Evolutionary conservation across 1,139 yeast genomes (phyloP), one percentile per base, ranked within the genome.

Genomic region (Entelexis sorbosivorans): DNA sequence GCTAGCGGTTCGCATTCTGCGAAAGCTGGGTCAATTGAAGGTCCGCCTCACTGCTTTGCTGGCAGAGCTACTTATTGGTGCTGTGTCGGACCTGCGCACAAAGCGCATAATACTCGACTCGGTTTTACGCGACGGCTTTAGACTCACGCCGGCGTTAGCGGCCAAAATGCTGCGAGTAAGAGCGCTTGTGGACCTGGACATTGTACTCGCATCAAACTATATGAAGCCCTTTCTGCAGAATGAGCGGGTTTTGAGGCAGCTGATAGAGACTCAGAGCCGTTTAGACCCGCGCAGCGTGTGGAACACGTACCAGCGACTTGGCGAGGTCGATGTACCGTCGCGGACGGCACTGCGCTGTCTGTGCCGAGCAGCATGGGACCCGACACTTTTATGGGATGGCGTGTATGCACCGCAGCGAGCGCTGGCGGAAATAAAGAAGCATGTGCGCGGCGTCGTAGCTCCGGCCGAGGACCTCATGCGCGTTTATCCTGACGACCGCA

Each of bases 381-480:
- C 58, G 11, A 22, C 45, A 3, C 43, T 64, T 7, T 33, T 66
- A 16, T 79, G 84, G 83, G 76, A 69, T 5, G 68, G 68, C 1
- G 56, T 74, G 33, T 74, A 66, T 53, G 84, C 88, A 0, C 71
- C 82, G 1, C 86, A 81, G 57, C 69, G 79, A 16, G 81, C 84
- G 0, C 72, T 79, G 7, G 73, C 70, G 40, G 85, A 81, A 61
- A 78, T 81, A 64, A 73, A 75, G 53, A 63, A 48, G 52, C 64
- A 67, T 60, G 69, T 66, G 55, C 47, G 70, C 57, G 61, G 66
- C 38, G 70, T 64, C 31, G 45, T 44, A 9, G 48, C 55, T 6
- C 57, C 57, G 14, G 44, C 55, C 5, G 57, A 60, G 5, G 69
- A 66, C 26, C 52, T 63, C 5, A 56, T 77, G 3, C 66, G 65